Evolutionary conservation across 345 rosid genomes (phyloP), one percentile per base, ranked within the genome.

Genomic region (Eutrema japonicum): DNA sequence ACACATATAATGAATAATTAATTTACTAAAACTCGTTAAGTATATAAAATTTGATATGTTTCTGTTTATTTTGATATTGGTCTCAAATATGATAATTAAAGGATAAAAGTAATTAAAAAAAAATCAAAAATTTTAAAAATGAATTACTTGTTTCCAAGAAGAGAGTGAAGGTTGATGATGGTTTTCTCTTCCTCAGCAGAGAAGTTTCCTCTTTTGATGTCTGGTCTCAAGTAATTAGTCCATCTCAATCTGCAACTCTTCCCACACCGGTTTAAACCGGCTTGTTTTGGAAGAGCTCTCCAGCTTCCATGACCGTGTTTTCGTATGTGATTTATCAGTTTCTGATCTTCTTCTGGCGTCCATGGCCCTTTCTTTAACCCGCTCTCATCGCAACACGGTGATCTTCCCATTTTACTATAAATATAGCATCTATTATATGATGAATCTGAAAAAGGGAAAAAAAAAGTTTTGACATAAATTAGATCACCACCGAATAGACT

Each of bases 231-330:
- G 76, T 89, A 89, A 75, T 89, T 89, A 62, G 87, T 87, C 96
- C 96, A 88, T 52, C 96, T 60, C 26, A 89, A 82, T 73, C 96
- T 82, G 62, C 96, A 90, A 75, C 96, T 90, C 72, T 90, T 90
- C 4, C 96, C 96, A 73, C 96, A 90, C 50, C 96, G 75, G 66
- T 90, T 90, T 54, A 90, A 68, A 16, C 93, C 93, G 5, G 93
- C 91, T 41, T 81, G 89, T 68, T 70, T 82, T 0, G 96, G 96
- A 47, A 88, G 87, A 45, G 89, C 86, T 81, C 93, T 84, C 93
- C 96, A 89, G 43, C 93, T 89, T 76, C 91, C 93, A 83, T 83
- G 91, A 22, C 91, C 96, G 11, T 89, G 79, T 54, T 81, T 73
- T 43, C 76, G 58, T 62, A 89, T 85, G 70, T 77, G 79, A 67